These are phyloP conservation scores for Dendrothele bispora DNA, from an alignment of 768 basidiomycete species.

Conservation along the genomic window DNA sequence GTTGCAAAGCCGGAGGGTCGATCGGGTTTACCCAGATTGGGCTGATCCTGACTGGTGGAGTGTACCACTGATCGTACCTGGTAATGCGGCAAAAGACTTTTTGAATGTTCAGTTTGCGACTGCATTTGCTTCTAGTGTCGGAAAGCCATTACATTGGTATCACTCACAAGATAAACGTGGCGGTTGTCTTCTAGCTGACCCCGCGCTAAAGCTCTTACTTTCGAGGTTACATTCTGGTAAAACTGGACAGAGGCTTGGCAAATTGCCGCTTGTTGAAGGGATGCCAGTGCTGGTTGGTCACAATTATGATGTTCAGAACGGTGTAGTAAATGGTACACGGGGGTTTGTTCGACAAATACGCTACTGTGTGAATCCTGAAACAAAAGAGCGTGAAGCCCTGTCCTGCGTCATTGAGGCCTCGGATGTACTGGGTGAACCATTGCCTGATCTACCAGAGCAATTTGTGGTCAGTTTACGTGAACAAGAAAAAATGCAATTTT, in stretches of 20 bases:
- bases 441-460: neutral
- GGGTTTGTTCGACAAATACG: slow-evolving; percentile 12
- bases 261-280: slow-evolving; percentile 24
- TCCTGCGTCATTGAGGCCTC: slow-evolving; percentile 13
- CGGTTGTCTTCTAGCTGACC: neutral
- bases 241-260: slow-evolving; percentile 14
- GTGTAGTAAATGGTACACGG: slow-evolving; percentile 23
- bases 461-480: neutral
- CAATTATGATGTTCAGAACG: slow-evolving; percentile 24
- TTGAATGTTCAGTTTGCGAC: slow-evolving; percentile 17
- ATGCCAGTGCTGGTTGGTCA: slow-evolving; percentile 26
- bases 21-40: neutral
- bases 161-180: slow-evolving; percentile 11
- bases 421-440: neutral
- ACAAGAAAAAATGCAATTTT: neutral
- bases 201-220: neutral
- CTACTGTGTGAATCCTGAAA: slow-evolving; percentile 13
- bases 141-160: slow-evolving; percentile 8
- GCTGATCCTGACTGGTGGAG: slow-evolving; percentile 7
- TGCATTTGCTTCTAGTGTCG: slow-evolving; percentile 9
- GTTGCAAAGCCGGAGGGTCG: slow-evolving; percentile 6
- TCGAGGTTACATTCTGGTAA: neutral
- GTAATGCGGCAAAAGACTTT: slow-evolving; percentile 22
- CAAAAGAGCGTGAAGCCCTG: slow-evolving; percentile 6
- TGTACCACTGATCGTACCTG: slow-evolving; percentile 19